Evolutionary conservation across 148 eudicot species (phyloP).

Genomic region (Camellia granthamiana): DNA sequence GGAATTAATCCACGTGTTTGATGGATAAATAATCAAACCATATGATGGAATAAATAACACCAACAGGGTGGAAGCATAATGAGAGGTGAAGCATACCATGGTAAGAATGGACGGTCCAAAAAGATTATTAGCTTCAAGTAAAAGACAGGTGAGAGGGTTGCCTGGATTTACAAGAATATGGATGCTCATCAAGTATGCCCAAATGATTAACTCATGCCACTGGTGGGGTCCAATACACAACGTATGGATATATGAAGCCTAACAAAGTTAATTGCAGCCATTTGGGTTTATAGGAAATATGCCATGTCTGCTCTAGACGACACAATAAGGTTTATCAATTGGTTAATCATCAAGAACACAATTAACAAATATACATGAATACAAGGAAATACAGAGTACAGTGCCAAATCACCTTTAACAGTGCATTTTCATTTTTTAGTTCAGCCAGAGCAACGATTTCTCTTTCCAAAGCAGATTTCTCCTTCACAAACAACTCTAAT

Average conservation of each 20-base stretch:
- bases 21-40: neutral
- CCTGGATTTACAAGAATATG: neutral
- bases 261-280: neutral
- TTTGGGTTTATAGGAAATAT: neutral
- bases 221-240: neutral
- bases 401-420: conserved; percentile 49
- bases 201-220: neutral
- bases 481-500: conserved; percentile 56
- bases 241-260: neutral
- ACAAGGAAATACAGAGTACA: neutral
- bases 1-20: neutral
- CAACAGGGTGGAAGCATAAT: neutral
- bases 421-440: conserved; percentile 58
- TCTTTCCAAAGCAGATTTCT: conserved; percentile 66
- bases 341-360: neutral
- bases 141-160: neutral
- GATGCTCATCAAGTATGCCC: neutral
- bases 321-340: conserved; percentile 4
- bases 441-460: conserved; percentile 51
- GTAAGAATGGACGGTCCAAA: neutral
- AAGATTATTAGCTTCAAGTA: neutral
- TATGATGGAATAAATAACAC: neutral
- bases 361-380: neutral
- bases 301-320: neutral
- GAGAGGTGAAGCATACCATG: neutral